A percentile compares a stretch with the other conserved stretches of the same genome.
These are phyloP conservation scores for Moringa oleifera DNA, from an alignment of 345 rosid genomes.

Conservation along the genomic window DNA sequence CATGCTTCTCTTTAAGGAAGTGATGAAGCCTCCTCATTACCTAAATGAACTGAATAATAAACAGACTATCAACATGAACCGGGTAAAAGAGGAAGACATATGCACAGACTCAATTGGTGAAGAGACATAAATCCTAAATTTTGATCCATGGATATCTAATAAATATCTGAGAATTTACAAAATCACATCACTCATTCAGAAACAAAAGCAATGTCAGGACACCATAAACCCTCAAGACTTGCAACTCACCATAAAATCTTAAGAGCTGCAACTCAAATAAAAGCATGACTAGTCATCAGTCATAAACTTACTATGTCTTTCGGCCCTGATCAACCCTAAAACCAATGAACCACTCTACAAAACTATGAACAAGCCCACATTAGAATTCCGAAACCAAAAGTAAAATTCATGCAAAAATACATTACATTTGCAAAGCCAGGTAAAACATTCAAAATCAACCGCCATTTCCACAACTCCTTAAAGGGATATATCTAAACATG, in stretches of 20 bases:
- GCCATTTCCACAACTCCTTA: slow-evolving; percentile 1
- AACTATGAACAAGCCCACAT: not conserved
- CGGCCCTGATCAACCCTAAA: too few species aligned
- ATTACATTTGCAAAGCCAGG: slow-evolving; percentile 1
- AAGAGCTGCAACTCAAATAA: not conserved
- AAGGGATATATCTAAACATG: too few species aligned
- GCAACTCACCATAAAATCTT: too few species aligned
- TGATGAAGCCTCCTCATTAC: not conserved
- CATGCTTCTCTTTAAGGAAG: not conserved
- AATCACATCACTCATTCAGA: not conserved
- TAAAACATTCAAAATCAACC: not conserved
- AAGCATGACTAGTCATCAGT: slow-evolving; percentile 7
- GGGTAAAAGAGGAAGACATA: not conserved
- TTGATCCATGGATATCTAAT: not conserved
- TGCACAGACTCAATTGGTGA: not conserved
- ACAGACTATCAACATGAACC: not conserved
- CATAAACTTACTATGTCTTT: slow-evolving; percentile 15
- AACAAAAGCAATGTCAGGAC: not conserved
- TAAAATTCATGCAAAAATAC: not conserved
- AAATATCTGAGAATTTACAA: too few species aligned
- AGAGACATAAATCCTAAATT: not conserved
- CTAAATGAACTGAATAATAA: too few species aligned
- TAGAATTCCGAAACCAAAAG: not conserved
- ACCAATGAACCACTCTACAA: too few species aligned
- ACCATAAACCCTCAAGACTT: not conserved